Base-by-base conservation (phyloP, 2,329 filamentous ascomycete species). In the Aureobasidium sp. region DNA sequence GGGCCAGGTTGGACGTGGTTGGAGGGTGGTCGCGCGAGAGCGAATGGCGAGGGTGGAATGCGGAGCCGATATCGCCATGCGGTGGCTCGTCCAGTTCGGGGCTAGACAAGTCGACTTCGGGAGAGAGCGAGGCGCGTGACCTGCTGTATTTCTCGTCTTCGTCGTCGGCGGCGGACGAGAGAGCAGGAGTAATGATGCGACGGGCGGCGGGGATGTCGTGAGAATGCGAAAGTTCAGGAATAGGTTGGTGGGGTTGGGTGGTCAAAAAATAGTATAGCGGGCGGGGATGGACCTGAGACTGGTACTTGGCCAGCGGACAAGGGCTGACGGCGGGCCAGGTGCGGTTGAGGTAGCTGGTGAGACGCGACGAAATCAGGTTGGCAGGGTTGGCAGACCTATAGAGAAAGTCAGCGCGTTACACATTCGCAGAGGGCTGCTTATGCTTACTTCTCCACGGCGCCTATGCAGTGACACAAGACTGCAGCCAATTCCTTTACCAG, bases 251-350 rank as follows among this genome's bases (percentile, higher is more conserved):
- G 51, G 89, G 86, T 70, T 83, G 88, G n/a, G 89, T 96, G 42
- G 91, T 96, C 64, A 99, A 84, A 77, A 92, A 97, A 78, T 95
- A 97, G 80, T 96, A 97, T 51, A 95, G 92, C 75, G 94, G 90
- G 72, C 93, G 89, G 22, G 94, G 94, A 73, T 97, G 93, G 45
- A 93, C 88, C 44, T 89, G 87, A 73, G 97, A 91, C 61, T 97
- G 84, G 76, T 96, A 91, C 78, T 97, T 97, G 57, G 90, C 90
- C 61, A 97, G 78, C 3, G 94, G 93, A 75, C 94, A 97, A 59
- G 89, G 90, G 56, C 87, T 82, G 57, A 87, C 78, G 8, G 88
- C 85, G 31, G 85, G 89, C 92, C 84, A 89, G 61, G 89, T 78
- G 67, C 94, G 90, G 79, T 96, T 95, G 71, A 97, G 82, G 76